Evolutionary conservation across 208 protist species (phyloP), one percentile per base, ranked within the genome.

Genomic region (Crithidia expoeki): DNA sequence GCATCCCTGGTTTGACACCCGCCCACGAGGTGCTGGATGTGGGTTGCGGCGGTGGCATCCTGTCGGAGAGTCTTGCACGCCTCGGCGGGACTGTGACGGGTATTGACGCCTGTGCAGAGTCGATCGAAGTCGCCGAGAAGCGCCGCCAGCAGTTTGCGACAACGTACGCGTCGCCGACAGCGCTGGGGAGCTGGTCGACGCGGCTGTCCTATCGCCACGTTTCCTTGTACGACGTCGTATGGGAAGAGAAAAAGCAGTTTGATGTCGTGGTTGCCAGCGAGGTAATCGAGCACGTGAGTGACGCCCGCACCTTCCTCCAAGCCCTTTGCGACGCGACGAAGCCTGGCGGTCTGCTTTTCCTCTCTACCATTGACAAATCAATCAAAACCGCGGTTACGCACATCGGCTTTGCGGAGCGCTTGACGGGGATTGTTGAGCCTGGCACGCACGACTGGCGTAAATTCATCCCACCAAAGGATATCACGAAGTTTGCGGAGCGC

Each of bases 351-450:
- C 49, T 95, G 28, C 75, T 98, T 4, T 75, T 97, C 16, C 60
- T 98, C 27, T 96, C 93, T 0, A 98, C 96, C n/a, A 93, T 98
- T 78, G 96, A 98, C 66, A 94, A 94, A 51, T 94, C 88, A 7
- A 9, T 87, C 19, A 51, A 70, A 27, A 95, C 96, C 12, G 95
- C 83, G 11, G 21, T 96, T 21, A 76, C 84, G 10, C 79, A 89
- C 51, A 93, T 98, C 70, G 59, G 84, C 14, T 40, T 93, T 16
- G 96, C 94, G 3, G 96, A 98, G 76, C 82, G 92, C 61, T 52
- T 98, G 14, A 89, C 93, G 1, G 83, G 85, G 19, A 52, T 95
- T 21, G 94, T 97, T 23, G 74, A 83, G 46, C 78, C 81, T 19
- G 94, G 94, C 63, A 97, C 93, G 16, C 94, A 98, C 72, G 90